Percentiles rank a stretch among this genome's conserved stretches.
phyloP scores from a whole-genome alignment of 1,284 basidiomycete genomes.

The Heterobasidion annosum region DNA sequence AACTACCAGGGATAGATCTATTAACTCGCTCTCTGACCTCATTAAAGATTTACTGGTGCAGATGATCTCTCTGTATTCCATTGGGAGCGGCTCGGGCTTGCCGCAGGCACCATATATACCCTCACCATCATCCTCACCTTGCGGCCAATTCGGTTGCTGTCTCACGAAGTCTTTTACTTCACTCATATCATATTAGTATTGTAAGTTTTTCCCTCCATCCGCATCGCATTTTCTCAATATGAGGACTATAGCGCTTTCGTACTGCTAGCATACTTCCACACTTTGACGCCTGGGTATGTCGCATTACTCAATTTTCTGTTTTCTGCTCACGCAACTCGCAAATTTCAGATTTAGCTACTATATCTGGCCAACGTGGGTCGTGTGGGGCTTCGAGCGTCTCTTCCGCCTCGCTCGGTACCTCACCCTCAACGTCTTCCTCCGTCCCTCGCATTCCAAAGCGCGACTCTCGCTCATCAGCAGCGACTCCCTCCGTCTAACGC shows the following conservation, averaged over 20 bases:
- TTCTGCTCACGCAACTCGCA: background rate
- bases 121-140: slow-evolving; percentile 24
- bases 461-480: slow-evolving; percentile 23
- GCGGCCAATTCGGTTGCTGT: slow-evolving; percentile 22
- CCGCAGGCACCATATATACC: slow-evolving; percentile 21
- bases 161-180: slow-evolving; percentile 34
- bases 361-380: slow-evolving; percentile 27
- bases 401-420: slow-evolving; percentile 23
- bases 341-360: slow-evolving; percentile 12
- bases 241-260: slow-evolving; percentile 8
- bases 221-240: background rate
- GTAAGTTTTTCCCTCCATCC: slow-evolving; percentile 10
- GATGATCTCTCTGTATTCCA: slow-evolving; percentile 1
- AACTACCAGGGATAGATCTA: too few relatives aligned
- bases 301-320: background rate
- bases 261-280: slow-evolving; percentile 13
- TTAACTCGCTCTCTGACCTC: too few relatives aligned
- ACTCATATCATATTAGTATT: slow-evolving; percentile 28
- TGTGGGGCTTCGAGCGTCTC: slow-evolving; percentile 35
- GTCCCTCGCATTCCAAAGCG: slow-evolving; percentile 17
- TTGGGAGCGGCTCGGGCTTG: slow-evolving; percentile 18
- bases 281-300: slow-evolving; percentile 11
- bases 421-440: slow-evolving; percentile 25
- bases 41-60: slow-evolving; percentile 1
- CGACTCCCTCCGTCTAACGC: slow-evolving; percentile 29